Conservation (phyloP, 139 green algal genomes). For the Coccomyxa sp. region DNA sequence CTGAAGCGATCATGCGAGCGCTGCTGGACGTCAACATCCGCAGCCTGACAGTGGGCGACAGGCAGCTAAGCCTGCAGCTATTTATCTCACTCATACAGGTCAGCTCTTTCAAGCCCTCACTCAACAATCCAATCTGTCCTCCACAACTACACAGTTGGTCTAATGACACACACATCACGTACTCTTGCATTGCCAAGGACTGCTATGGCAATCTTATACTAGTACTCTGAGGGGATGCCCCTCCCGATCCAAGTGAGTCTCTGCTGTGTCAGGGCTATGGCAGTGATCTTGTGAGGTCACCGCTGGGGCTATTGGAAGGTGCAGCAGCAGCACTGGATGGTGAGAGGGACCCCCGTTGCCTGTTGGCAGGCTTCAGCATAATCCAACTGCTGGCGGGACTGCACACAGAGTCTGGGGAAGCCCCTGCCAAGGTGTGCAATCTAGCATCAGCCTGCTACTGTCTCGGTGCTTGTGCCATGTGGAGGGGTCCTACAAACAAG, state of each 20-base stretch:
- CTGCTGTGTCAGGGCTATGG: background rate
- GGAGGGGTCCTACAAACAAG: background rate
- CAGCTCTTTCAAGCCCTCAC: background rate
- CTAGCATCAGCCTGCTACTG: background rate
- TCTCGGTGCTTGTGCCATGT: background rate
- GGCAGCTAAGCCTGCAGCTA: background rate
- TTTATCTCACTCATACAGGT: background rate
- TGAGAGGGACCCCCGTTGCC: constrained; percentile 85
- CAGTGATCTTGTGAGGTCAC: background rate
- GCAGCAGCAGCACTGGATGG: constrained; percentile 56
- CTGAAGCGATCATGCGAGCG: background rate
- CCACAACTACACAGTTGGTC: background rate
- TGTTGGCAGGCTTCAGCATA: constrained; percentile 62
- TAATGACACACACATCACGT: background rate
- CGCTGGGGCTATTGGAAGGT: background rate
- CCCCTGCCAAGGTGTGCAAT: background rate
- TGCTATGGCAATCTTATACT: background rate
- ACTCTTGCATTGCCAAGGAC: background rate
- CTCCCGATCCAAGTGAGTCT: background rate
- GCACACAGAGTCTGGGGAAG: background rate
- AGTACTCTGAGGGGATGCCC: background rate
- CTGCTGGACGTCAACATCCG: background rate
- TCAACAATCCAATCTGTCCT: background rate
- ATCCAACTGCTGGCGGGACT: constrained; percentile 8
- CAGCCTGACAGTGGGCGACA: background rate